These are phyloP conservation scores for Ogataea corticis DNA, from an alignment of 805 yeast species.

Conservation along the genomic window DNA sequence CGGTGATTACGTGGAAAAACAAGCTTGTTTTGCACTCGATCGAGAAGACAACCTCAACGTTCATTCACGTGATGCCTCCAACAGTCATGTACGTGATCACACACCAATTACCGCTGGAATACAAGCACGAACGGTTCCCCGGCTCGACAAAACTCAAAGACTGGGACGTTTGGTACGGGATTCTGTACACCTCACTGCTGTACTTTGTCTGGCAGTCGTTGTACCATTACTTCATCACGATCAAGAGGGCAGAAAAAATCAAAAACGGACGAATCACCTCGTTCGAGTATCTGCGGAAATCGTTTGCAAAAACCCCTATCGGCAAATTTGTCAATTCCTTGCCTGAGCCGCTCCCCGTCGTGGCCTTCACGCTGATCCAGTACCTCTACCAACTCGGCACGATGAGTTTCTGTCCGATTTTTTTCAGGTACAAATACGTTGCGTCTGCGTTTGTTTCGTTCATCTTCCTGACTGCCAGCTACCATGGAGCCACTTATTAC, in stretches of 20 bases:
- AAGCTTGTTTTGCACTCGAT: conserved; percentile 88
- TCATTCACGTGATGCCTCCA: conserved; percentile 91
- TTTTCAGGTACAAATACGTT: conserved; percentile 69
- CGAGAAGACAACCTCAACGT: conserved; percentile 89
- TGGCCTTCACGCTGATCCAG: conserved; percentile 84
- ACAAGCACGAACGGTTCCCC: conserved; percentile 62
- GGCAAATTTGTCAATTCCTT: conserved; percentile 79
- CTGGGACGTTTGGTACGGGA: conserved; percentile 72
- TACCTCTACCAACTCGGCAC: conserved; percentile 83
- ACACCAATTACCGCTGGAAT: conserved; percentile 63
- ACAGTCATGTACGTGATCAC: conserved; percentile 82
- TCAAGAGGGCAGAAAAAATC: conserved; percentile 75
- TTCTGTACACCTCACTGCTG: conserved; percentile 75
- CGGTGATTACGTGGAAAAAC: conserved; percentile 94
- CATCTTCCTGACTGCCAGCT: conserved; percentile 79
- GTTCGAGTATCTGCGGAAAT: conserved; percentile 76
- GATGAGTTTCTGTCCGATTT: conserved; percentile 87
- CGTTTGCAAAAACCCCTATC: conserved; percentile 61
- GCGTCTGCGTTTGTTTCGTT: conserved; percentile 67
- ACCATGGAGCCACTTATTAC: conserved; percentile 94
- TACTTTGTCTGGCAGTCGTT: conserved; percentile 88
- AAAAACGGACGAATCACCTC: conserved; percentile 85
- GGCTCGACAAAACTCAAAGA: conserved; percentile 70
- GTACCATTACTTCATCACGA: conserved; percentile 90
- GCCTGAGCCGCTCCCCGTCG: conserved; percentile 83